These are phyloP conservation scores for Lodderomyces beijingensis DNA, from an alignment of 1,139 yeast genomes.

Conservation along the genomic window DNA sequence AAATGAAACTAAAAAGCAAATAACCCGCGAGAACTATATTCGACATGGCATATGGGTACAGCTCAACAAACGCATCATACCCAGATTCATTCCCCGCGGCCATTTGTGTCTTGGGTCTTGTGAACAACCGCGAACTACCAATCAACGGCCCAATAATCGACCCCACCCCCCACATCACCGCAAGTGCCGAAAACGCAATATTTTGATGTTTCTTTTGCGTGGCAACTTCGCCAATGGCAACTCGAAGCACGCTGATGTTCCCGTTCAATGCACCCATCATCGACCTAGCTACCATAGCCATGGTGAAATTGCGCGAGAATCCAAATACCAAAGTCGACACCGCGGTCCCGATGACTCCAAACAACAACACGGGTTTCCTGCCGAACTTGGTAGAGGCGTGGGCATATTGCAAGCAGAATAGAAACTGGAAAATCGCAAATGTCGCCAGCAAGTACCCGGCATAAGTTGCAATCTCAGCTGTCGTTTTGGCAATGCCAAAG, in stretches of 20 bases:
- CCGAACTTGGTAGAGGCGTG: slow-evolving; percentile 29
- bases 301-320: slow-evolving; percentile 29
- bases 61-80: slow-evolving; percentile 17
- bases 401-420: slow-evolving; percentile 38
- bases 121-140: slow-evolving; percentile 43
- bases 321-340: slow-evolving; percentile 28
- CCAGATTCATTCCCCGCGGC: slow-evolving; percentile 17
- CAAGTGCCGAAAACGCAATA: slow-evolving; percentile 32
- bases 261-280: slow-evolving; percentile 35
- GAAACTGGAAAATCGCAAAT: slow-evolving; percentile 35
- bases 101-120: slow-evolving; percentile 20
- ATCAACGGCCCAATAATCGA: slow-evolving; percentile 52
- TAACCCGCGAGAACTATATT: slow-evolving; percentile 34
- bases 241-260: slow-evolving; percentile 34
- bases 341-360: slow-evolving; percentile 31
- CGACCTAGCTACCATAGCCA: slow-evolving; percentile 31
- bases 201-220: slow-evolving; percentile 35
- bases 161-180: slow-evolving; percentile 34
- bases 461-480: slow-evolving; percentile 32
- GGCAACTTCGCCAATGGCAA: slow-evolving; percentile 37
- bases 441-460: slow-evolving; percentile 36
- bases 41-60: slow-evolving; percentile 57
- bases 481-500: slow-evolving; percentile 30
- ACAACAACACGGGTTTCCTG: slow-evolving; percentile 27
- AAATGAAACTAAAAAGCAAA: slow-evolving; percentile 27